Base-by-base conservation (phyloP, 352 stramenopile species). In the Thalassiosira exigua region DNA sequence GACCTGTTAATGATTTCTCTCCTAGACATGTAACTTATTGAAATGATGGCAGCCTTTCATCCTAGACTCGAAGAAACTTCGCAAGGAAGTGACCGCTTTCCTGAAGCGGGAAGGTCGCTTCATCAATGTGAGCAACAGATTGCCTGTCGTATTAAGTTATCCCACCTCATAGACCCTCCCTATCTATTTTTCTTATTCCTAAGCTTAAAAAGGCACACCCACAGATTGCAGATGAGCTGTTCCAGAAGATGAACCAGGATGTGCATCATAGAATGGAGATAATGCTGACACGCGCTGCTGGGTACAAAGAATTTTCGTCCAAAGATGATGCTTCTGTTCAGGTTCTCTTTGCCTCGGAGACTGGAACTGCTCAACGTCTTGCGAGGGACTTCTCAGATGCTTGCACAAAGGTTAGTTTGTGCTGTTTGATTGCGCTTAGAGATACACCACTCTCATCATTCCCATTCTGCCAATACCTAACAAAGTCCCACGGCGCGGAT, bases 21-120 rank as follows among this genome's bases (percentile, higher is more conserved):
- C 44, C 9, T 22, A 53, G 4, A 5, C 19, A 24, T 4, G 19
- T 53, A 9, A 21, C 19, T 53, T 11, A 24, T 19, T 11, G 4
- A 9, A 27, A 59, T 26, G 9, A n/a, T 19, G 22, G 24, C 51
- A 59, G 94, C 75, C 93, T 59, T 96, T 97, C 58, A 84, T 92
- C n/a, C 86, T 96, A 21, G 95, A 97, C 81, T 96, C 91, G 26
- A 93, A 95, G 17, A 96, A 93, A 61, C 94, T 97, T 62, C 95
- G 96, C 82, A 95, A 96, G 78, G 60, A 97, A 66, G 80, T 97
- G 24, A 84, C 95, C 11, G 82, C 85, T 30, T 97, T 97, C 86
- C 80, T 97, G 41, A 88, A 95, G 72, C 90, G 94, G 62, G 95
- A 96, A 75, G 95, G 95, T 79, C 92, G 96, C 74, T 92, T 92